Evolutionary conservation across 495 filamentous ascomycete species (phyloP).

Genomic region (Aspergillus heteromorphus): DNA sequence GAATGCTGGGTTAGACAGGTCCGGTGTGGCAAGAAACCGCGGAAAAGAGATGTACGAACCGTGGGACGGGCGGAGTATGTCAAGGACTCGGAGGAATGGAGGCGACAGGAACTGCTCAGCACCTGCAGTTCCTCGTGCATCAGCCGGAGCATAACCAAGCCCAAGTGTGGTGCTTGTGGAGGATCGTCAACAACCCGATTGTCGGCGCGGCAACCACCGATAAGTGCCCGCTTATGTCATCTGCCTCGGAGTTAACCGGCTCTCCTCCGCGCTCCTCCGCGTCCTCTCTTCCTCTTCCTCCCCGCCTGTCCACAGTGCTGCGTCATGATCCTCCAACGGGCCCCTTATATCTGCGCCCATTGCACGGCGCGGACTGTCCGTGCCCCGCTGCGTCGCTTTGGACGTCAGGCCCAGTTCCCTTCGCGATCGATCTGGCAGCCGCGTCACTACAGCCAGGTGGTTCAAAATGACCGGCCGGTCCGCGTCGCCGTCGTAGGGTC

Average conservation of each 20-base stretch:
- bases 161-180: slow-evolving; percentile 3
- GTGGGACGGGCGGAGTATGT: slow-evolving; percentile 10
- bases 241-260: not conserved
- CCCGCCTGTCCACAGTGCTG: not conserved
- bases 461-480: slow-evolving; percentile 49
- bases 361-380: slow-evolving; percentile 25
- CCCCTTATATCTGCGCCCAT: slow-evolving; percentile 29
- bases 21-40: not conserved
- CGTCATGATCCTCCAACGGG: slow-evolving; percentile 25
- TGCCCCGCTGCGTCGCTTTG: slow-evolving; percentile 4
- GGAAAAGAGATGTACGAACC: slow-evolving; percentile 19
- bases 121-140: slow-evolving; percentile 1
- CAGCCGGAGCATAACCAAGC: not conserved
- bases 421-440: slow-evolving; percentile 13
- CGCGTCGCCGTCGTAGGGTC: slow-evolving; percentile 89
- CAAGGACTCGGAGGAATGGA: slow-evolving; percentile 15
- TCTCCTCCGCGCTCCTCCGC: not conserved
- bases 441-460: slow-evolving; percentile 29
- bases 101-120: not conserved
- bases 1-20: slow-evolving; percentile 11
- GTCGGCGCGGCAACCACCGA: slow-evolving; percentile 31
- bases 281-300: not conserved
- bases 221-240: slow-evolving; percentile 9
- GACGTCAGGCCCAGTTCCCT: not conserved
- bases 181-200: slow-evolving; percentile 26